Evolutionary conservation across 2,329 filamentous ascomycete species (phyloP).

Genomic region (Neophaeococcomyces mojaviensis): DNA sequence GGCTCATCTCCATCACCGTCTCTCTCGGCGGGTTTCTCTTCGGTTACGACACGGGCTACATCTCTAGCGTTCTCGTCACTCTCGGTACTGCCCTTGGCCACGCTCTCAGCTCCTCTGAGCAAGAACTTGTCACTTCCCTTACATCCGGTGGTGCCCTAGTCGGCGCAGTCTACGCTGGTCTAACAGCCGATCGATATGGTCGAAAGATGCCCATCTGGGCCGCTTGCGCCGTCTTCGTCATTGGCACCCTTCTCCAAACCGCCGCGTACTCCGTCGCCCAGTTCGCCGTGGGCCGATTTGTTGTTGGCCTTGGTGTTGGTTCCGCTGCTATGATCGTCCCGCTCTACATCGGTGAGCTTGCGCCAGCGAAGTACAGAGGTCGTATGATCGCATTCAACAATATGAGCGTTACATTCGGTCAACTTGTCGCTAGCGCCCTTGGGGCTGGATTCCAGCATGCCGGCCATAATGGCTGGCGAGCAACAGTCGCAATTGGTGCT

Average conservation of each 20-base stretch:
- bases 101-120: slow-evolving; percentile 35
- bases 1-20: slow-evolving; percentile 33
- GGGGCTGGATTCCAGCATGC: slow-evolving; percentile 36
- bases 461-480: slow-evolving; percentile 39
- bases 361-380: slow-evolving; percentile 13
- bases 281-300: slow-evolving; percentile 65
- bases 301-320: slow-evolving; percentile 78
- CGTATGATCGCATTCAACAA: slow-evolving; percentile 19
- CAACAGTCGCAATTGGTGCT: slow-evolving; percentile 41
- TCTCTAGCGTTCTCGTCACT: slow-evolving; percentile 38
- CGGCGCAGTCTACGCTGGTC: slow-evolving; percentile 73
- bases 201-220: slow-evolving; percentile 69
- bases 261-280: slow-evolving; percentile 59
- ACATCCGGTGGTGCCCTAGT: slow-evolving; percentile 65
- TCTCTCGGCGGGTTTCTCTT: slow-evolving; percentile 26
- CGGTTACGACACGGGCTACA: slow-evolving; percentile 43
- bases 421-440: slow-evolving; percentile 33
- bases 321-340: slow-evolving; percentile 88
- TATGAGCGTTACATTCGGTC: slow-evolving; percentile 32
- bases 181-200: slow-evolving; percentile 69
- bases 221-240: slow-evolving; percentile 65
- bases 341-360: slow-evolving; percentile 54
- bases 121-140: slow-evolving; percentile 47
- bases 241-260: slow-evolving; percentile 70
- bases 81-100: slow-evolving; percentile 32